Evolutionary conservation across 768 basidiomycete species (phyloP).

Genomic region (Mrakia gelida): DNA sequence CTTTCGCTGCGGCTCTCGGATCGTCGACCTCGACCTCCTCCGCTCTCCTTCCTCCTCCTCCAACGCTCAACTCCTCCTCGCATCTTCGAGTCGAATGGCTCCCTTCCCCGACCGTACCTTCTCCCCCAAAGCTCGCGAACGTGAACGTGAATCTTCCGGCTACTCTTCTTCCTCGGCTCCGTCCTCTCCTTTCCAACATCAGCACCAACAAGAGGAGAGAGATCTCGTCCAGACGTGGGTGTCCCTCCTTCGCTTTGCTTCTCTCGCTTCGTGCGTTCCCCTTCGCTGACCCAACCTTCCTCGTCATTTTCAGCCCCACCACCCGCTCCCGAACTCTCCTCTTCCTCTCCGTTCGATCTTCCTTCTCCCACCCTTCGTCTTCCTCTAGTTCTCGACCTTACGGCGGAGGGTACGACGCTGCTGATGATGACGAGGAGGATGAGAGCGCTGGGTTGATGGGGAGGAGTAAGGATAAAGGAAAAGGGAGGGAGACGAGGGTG

Average conservation of each 20-base stretch:
- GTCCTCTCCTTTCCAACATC: background rate
- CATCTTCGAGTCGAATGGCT: background rate
- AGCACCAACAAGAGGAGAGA: background rate
- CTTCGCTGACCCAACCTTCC: background rate
- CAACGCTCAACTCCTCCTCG: background rate
- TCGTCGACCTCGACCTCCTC: too few relatives aligned
- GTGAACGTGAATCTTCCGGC: background rate
- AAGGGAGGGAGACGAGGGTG: conserved; percentile 49
- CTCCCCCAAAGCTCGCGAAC: background rate
- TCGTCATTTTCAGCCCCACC: conserved; percentile 31
- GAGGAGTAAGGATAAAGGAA: conserved; percentile 34
- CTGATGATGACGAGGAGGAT: conserved; percentile 53
- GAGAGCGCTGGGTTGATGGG: conserved; percentile 39
- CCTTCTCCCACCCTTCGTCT: conserved; percentile 49
- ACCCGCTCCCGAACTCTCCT: conserved; percentile 85
- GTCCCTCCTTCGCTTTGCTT: background rate
- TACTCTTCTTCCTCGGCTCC: background rate
- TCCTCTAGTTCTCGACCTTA: too few relatives aligned
- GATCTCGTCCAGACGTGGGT: conserved; percentile 1
- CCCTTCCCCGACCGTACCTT: conserved; percentile 8
- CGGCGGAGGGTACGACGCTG: conserved; percentile 39
- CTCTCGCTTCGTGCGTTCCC: background rate
- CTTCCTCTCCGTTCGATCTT: conserved; percentile 90
- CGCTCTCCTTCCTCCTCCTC: background rate
- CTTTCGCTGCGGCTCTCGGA: too few relatives aligned